Evolutionary conservation across 805 yeast genomes (phyloP).

Genomic region (Candida anglica): DNA sequence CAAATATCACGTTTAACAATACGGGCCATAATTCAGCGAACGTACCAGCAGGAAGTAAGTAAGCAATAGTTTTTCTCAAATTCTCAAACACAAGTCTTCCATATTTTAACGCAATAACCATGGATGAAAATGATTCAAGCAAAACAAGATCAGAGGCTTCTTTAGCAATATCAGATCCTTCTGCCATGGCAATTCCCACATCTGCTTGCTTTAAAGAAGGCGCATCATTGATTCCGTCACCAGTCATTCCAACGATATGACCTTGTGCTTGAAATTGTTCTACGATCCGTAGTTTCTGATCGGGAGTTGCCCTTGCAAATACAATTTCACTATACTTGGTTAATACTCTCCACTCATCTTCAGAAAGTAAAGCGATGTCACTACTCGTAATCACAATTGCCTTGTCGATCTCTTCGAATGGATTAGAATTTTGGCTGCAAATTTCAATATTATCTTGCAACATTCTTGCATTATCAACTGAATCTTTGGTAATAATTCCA

Average conservation of each 20-base stretch:
- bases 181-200: constrained; percentile 26
- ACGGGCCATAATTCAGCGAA: constrained; percentile 51
- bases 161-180: constrained; percentile 33
- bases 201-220: constrained; percentile 34
- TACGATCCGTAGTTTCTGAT: constrained; percentile 48
- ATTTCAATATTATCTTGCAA: too few species aligned
- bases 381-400: constrained; percentile 31
- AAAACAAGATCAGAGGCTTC: constrained; percentile 32
- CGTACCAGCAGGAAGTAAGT: constrained; percentile 51
- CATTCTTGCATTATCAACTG: constrained; percentile 13
- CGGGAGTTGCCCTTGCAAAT: constrained; percentile 41
- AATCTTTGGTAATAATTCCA: constrained; percentile 28
- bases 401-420: constrained; percentile 9
- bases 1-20: constrained; percentile 42
- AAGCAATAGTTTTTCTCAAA: constrained; percentile 42
- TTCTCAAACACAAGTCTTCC: constrained; percentile 49
- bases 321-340: constrained; percentile 37
- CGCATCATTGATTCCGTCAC: constrained; percentile 34
- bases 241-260: constrained; percentile 31
- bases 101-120: constrained; percentile 32
- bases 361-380: constrained; percentile 25
- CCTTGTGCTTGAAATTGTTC: constrained; percentile 36
- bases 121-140: constrained; percentile 22
- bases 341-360: constrained; percentile 40
- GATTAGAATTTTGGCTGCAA: too few species aligned